Base-by-base conservation (phyloP, 805 yeast genomes). In the Starmerella apis region DNA sequence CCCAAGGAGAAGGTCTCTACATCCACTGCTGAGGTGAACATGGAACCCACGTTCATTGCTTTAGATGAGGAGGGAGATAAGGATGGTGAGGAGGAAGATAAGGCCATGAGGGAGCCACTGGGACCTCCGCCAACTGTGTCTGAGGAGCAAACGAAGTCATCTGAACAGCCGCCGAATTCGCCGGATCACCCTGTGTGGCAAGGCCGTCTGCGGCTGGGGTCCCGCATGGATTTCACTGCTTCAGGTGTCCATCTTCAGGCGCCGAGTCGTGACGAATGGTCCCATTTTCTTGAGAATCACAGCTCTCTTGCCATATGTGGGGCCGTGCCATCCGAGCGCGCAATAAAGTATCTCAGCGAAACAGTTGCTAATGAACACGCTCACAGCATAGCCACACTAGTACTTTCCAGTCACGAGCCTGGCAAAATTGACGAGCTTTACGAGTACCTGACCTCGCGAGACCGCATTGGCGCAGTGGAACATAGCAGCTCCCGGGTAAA, bases 11-110 rank as follows among this genome's bases (percentile, higher is more conserved):
- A 74, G 71, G 35, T 77, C 72, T 28, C 86, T 86, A 16, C 73
- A 80, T 37, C 19, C 25, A 45, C 41, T 77, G 85, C 56, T 73
- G 86, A 57, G 73, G 86, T 59, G 85, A 95, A 3, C 95, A 86
- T 63, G 84, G 83, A 63, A 95, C 96, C 23, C 95, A 87, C 52
- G 30, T 22, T 30, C 54, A 88, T 83, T 61, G 64, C 83, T n/a
- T 73, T 85, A 5, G 94, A 83, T 49, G 69, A 65, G 37, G 76
- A 72, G 22, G 76, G 71, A 36, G 38, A 18, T 14, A 28, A 30
- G 30, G 43, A 48, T 28, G 46, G 48, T 22, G 25, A 8, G 11
- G 49, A 53, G 22, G 38, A 37, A 28, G 52, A 41, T 24, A 33
- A 41, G 42, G 51, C 46, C 27, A 38, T 44, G 52, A 27, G 30